Percentiles rank a stretch among this genome's conserved stretches.
phyloP scores from a whole-genome alignment of 441 rosid genomes.

The Brassica hybrid region DNA sequence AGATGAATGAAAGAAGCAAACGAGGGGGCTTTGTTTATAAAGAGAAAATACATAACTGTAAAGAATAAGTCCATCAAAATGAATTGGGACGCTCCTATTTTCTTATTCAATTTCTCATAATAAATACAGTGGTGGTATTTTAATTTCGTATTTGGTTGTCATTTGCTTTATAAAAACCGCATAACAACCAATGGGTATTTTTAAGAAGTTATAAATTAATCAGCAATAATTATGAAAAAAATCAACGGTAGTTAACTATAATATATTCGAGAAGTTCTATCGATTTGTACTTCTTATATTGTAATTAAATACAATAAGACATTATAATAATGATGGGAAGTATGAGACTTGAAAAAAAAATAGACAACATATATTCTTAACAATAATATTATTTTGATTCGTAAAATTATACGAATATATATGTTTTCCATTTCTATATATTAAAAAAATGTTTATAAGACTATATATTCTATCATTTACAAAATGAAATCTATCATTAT shows the following conservation, averaged over 20 bases:
- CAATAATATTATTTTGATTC: background rate
- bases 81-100: constrained; percentile 22
- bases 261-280: background rate
- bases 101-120: constrained; percentile 4
- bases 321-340: constrained; percentile 4
- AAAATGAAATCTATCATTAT: background rate
- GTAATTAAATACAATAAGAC: constrained; percentile 1
- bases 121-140: constrained; percentile 22
- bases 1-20: constrained; percentile 27
- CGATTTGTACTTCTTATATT: background rate
- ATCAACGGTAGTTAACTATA: constrained; percentile 15
- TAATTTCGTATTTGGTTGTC: constrained; percentile 16
- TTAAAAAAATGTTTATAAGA: background rate
- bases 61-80: constrained; percentile 7
- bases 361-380: background rate
- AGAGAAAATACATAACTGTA: constrained; percentile 15
- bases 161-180: constrained; percentile 30
- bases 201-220: background rate
- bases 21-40: constrained; percentile 34
- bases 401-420: too few species aligned
- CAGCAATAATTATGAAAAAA: constrained; percentile 24
- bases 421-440: background rate
- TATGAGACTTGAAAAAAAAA: background rate
- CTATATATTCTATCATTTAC: background rate
- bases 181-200: constrained; percentile 5